Conservation (phyloP, 2,329 filamentous ascomycete genomes). For the Podosphaera fusca region DNA sequence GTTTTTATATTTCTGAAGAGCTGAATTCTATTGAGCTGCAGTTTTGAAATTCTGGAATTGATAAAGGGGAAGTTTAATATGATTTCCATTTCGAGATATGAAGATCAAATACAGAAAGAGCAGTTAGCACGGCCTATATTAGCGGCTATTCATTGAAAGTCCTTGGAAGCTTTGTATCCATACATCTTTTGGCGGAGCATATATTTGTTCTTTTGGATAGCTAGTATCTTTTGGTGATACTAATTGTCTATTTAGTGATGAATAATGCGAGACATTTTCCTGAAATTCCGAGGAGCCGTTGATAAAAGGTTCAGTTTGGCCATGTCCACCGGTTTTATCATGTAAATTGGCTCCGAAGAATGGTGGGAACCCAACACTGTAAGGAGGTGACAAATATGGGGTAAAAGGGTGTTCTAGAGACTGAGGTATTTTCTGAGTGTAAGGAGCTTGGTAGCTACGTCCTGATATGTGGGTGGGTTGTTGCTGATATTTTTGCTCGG, state of each 20-base stretch:
- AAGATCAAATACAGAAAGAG: not conserved
- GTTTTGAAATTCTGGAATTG: not conserved
- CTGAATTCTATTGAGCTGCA: not conserved
- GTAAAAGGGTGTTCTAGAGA: conserved; percentile 4
- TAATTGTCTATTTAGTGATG: conserved; percentile 18
- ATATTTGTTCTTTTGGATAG: conserved; percentile 21
- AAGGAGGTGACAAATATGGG: conserved; percentile 12
- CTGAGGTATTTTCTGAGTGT: conserved; percentile 22
- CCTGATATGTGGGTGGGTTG: conserved; percentile 6
- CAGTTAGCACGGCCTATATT: not conserved
- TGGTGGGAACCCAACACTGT: conserved; percentile 21
- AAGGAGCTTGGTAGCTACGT: conserved; percentile 17
- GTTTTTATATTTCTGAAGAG: not conserved
- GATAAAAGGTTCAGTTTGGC: conserved; percentile 22
- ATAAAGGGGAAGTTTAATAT: not conserved
- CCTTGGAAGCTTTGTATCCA: conserved; percentile 44
- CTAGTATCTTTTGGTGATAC: conserved; percentile 20
- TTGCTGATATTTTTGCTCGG: conserved; percentile 15
- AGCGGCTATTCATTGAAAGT: conserved; percentile 37
- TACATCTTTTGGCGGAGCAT: conserved; percentile 22
- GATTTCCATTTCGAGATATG: not conserved
- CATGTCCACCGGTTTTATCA: conserved; percentile 14
- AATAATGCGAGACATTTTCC: conserved; percentile 24
- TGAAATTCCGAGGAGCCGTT: conserved; percentile 24
- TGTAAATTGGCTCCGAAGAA: conserved; percentile 22